These are phyloP conservation scores for Aureobasidium lini DNA, from an alignment of 2,329 filamentous ascomycete species.

Conservation along the genomic window DNA sequence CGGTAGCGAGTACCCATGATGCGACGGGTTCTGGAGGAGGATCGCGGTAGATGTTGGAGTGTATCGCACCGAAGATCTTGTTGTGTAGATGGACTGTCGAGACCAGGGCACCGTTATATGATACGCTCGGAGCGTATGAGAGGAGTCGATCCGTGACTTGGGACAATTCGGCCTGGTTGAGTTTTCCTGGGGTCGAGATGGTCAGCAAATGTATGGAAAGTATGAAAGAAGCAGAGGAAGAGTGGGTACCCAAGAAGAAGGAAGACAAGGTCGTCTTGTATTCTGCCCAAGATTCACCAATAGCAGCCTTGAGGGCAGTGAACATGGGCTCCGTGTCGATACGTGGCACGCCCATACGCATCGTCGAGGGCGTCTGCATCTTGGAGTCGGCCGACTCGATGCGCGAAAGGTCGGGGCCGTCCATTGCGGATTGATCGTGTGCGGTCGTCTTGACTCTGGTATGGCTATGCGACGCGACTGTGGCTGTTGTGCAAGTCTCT, in stretches of 20 bases:
- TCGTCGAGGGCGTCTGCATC: conserved; percentile 21
- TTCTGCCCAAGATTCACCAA: conserved; percentile 52
- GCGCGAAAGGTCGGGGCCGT: neutral
- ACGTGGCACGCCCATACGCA: conserved; percentile 44
- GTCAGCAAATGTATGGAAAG: neutral
- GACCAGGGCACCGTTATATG: conserved; percentile 28
- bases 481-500: neutral
- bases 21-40: conserved; percentile 52
- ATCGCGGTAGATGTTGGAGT: conserved; percentile 52
- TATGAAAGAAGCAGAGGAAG: neutral
- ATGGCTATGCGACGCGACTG: neutral
- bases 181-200: conserved; percentile 36
- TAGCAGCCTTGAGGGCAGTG: conserved; percentile 50
- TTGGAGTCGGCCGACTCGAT: conserved; percentile 7
- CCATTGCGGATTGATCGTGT: conserved; percentile 1
- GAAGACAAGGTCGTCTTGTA: conserved; percentile 53
- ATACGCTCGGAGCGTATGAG: conserved; percentile 41
- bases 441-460: neutral
- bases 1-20: conserved; percentile 59
- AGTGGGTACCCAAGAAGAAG: conserved; percentile 48
- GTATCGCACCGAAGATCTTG: conserved; percentile 51
- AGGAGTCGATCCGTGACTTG: conserved; percentile 50
- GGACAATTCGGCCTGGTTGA: conserved; percentile 55
- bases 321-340: conserved; percentile 58
- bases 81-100: conserved; percentile 50